These are phyloP conservation scores for Solanum sejunctum DNA, from an alignment of 257 asterid genomes.

Conservation along the genomic window DNA sequence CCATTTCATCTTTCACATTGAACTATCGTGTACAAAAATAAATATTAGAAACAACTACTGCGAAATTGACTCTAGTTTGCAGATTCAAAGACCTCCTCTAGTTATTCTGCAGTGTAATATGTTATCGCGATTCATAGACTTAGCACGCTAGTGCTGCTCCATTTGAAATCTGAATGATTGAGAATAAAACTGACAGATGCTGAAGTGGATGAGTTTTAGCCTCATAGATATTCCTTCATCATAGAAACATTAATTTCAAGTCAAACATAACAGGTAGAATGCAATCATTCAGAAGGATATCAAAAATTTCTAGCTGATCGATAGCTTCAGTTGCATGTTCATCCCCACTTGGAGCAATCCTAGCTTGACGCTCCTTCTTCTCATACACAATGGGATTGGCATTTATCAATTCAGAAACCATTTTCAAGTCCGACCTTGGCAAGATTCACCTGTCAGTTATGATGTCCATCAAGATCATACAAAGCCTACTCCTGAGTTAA, in stretches of 20 bases:
- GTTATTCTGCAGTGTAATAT: not conserved
- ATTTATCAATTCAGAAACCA: constrained; percentile 66
- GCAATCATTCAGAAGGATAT: constrained; percentile 48
- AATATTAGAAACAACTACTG: not conserved
- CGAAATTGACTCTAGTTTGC: not conserved
- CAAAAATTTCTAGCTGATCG: constrained; percentile 75
- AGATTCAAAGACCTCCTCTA: not conserved
- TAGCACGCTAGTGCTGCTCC: not conserved
- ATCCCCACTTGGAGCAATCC: constrained; percentile 35
- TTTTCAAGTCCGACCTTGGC: not conserved
- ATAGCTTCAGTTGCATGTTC: constrained; percentile 56
- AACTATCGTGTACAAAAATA: not conserved
- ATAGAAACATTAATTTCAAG: not conserved
- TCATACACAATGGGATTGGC: constrained; percentile 82
- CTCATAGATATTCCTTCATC: not conserved
- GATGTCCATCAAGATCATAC: not conserved
- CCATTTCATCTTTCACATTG: not conserved
- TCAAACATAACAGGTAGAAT: not conserved
- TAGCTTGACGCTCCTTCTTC: constrained; percentile 68
- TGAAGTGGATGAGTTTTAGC: not conserved
- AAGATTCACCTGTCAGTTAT: not conserved
- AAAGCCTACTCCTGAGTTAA: not conserved
- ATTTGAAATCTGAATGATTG: not conserved
- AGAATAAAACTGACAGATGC: not conserved
- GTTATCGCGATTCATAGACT: not conserved